These are phyloP conservation scores for Diaporthe aspalathi DNA, from an alignment of 2,329 filamentous ascomycete species.

Conservation along the genomic window DNA sequence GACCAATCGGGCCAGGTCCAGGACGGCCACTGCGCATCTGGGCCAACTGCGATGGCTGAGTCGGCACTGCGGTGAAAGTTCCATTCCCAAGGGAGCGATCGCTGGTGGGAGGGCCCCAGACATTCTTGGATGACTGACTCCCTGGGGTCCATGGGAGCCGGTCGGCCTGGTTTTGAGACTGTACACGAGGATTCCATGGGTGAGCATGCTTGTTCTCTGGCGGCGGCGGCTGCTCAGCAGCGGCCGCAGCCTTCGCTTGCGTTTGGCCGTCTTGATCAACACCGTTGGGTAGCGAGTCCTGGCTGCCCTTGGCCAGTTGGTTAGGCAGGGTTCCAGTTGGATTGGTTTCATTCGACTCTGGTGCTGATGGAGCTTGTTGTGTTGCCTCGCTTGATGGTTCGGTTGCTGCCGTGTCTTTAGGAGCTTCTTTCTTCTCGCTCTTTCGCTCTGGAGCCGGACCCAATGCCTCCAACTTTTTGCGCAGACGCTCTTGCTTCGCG, in stretches of 20 bases:
- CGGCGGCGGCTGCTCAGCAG: constrained; percentile 40
- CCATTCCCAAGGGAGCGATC: constrained; percentile 81
- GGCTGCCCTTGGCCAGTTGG: constrained; percentile 35
- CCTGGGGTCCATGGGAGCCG: constrained; percentile 63
- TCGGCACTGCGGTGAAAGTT: constrained; percentile 72
- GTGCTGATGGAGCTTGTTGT: constrained; percentile 1
- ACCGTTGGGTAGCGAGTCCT: constrained; percentile 40
- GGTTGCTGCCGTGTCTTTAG: constrained; percentile 54
- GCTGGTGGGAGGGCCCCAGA: constrained; percentile 80
- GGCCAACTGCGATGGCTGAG: constrained; percentile 50
- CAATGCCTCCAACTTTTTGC: constrained; percentile 77
- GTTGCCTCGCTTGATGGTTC: constrained; percentile 42
- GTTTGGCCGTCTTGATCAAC: constrained; percentile 37
- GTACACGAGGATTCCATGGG: constrained; percentile 53
- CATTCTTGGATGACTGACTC: constrained; percentile 65
- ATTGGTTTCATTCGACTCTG: constrained; percentile 40
- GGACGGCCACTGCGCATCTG: constrained; percentile 46
- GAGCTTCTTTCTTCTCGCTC: constrained; percentile 64
- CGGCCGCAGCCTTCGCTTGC: constrained; percentile 23
- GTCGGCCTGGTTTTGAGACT: constrained; percentile 54
- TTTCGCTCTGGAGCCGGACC: constrained; percentile 73
- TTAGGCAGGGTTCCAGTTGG: constrained; percentile 41
- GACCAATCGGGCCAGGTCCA: constrained; percentile 59
- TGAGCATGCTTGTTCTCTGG: constrained; percentile 48
- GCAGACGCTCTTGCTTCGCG: constrained; percentile 76